These are phyloP conservation scores for Rhynchospora tenuis DNA, from an alignment of 176 grass and related monocot genomes.

Conservation along the genomic window DNA sequence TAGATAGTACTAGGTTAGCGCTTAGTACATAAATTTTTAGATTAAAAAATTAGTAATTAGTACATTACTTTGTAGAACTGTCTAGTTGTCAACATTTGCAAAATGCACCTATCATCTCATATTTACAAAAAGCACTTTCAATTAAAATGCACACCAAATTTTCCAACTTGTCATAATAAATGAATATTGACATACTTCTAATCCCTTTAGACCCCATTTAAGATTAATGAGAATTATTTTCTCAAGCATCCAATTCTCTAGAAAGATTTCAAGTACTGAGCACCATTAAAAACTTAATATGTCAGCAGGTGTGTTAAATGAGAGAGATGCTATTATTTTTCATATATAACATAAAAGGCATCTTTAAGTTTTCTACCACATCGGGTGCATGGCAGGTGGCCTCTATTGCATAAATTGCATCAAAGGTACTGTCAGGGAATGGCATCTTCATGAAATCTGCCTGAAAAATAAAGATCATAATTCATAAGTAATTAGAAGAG, in stretches of 20 bases:
- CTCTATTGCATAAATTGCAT: conserved; percentile 46
- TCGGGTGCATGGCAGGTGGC: conserved; percentile 66
- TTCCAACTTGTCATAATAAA: too few species aligned
- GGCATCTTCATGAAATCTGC: conserved; percentile 81
- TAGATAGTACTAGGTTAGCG: too few species aligned
- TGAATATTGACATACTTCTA: not conserved
- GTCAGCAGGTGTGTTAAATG: not conserved
- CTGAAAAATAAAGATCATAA: conserved; percentile 21
- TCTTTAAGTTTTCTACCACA: conserved; percentile 18
- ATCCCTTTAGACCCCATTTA: not conserved
- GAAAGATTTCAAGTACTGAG: not conserved
- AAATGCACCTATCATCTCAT: too few species aligned
- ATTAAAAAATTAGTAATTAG: too few species aligned
- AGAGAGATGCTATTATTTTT: not conserved
- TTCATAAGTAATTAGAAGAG: not conserved
- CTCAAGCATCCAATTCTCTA: not conserved
- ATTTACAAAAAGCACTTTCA: not conserved
- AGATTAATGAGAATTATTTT: not conserved
- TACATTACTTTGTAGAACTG: too few species aligned
- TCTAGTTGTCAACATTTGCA: too few species aligned
- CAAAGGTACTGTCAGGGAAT: conserved; percentile 45
- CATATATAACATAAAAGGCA: not conserved
- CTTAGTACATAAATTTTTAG: too few species aligned
- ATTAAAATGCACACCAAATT: not conserved
- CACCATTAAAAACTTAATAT: not conserved